Percentiles rank a stretch among this genome's conserved stretches.
These are phyloP conservation scores for Heliamphora exappendiculata DNA, from an alignment of 148 eudicot species.

Conservation along the genomic window DNA sequence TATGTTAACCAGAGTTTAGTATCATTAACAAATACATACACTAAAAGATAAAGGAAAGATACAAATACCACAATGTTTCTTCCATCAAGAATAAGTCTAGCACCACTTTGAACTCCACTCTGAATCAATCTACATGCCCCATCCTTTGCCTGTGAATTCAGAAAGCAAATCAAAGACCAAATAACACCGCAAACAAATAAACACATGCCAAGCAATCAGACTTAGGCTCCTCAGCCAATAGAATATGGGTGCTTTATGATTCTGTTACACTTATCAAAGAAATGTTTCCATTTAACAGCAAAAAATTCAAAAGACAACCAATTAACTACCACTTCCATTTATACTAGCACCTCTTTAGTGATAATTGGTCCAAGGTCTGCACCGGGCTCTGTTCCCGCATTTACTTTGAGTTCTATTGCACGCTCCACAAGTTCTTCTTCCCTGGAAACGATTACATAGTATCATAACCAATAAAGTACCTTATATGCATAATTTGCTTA, in stretches of 20 bases:
- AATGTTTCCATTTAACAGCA: neutral
- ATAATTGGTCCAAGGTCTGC: slow-evolving; percentile 60
- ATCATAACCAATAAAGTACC: neutral
- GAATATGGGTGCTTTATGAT: neutral
- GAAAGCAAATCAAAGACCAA: neutral
- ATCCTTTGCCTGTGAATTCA: slow-evolving; percentile 49
- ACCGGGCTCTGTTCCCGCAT: slow-evolving; percentile 58
- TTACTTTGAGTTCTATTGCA: slow-evolving; percentile 47
- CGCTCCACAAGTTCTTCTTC: slow-evolving; percentile 46
- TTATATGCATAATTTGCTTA: neutral
- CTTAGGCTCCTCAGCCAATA: neutral
- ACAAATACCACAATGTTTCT: slow-evolving; percentile 44
- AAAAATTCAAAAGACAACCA: neutral
- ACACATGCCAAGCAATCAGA: neutral
- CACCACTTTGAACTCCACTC: slow-evolving; percentile 48
- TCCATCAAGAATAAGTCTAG: slow-evolving; percentile 60
- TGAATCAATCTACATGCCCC: slow-evolving; percentile 40
- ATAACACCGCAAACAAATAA: neutral
- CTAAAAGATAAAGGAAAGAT: neutral
- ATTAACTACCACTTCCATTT: neutral
- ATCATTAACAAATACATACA: neutral
- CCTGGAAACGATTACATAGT: slow-evolving; percentile 23
- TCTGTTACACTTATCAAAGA: neutral
- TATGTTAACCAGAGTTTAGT: neutral
- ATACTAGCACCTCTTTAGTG: slow-evolving; percentile 43